phyloP scores from a whole-genome alignment of 306 rosid genomes.

The Amphicarpaea edgeworthii region DNA sequence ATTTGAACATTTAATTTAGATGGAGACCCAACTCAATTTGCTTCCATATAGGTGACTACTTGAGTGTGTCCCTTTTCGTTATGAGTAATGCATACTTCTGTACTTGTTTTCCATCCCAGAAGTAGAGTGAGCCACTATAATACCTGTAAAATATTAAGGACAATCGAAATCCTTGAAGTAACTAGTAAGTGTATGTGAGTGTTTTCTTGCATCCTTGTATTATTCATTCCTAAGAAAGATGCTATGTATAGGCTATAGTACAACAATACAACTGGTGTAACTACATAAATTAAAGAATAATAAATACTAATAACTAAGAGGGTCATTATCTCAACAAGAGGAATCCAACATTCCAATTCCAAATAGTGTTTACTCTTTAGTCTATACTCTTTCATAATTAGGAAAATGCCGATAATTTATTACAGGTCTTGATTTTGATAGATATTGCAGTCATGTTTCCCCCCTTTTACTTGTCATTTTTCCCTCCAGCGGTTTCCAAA shows the following conservation, averaged over 20 bases:
- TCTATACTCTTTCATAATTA: background rate
- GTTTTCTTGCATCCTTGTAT: background rate
- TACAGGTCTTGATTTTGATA: slow-evolving; percentile 5
- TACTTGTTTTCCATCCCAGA: background rate
- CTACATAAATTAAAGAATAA: background rate
- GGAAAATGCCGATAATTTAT: background rate
- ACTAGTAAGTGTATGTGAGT: background rate
- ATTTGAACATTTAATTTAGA: background rate
- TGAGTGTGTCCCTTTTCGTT: background rate
- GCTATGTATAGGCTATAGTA: background rate
- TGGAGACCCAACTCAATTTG: background rate
- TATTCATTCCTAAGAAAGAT: background rate
- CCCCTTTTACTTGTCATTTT: slow-evolving; percentile 4
- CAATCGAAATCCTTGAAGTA: background rate
- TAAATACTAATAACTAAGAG: background rate
- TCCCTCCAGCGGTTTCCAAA: background rate
- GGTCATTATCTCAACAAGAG: background rate
- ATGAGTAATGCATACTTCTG: background rate
- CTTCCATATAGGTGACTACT: background rate
- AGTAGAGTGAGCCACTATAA: background rate
- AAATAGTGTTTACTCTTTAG: background rate
- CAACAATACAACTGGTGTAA: background rate
- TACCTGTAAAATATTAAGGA: background rate
- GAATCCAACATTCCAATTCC: slow-evolving; percentile 7
- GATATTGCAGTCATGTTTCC: slow-evolving; percentile 21